Conservation (phyloP, 2,329 filamentous ascomycete genomes). For the Penicillium vulpinum region DNA sequence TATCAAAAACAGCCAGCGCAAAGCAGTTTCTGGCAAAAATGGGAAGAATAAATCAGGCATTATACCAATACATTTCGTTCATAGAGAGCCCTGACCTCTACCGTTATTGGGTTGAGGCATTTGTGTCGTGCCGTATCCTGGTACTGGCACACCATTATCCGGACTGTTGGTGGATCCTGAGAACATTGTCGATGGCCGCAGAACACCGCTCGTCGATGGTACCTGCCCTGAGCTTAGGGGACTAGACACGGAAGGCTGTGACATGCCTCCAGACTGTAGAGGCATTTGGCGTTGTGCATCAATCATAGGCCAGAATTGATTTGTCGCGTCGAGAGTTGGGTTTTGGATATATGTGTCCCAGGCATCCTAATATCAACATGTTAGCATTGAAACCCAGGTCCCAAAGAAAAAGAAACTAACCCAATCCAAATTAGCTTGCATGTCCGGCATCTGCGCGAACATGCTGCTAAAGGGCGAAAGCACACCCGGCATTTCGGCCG, state of each 20-base stretch:
- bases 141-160: conserved; percentile 15
- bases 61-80: neutral
- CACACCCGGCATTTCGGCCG: conserved; percentile 43
- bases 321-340: conserved; percentile 47
- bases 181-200: conserved; percentile 17
- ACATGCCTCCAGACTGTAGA: conserved; percentile 16
- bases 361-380: conserved; percentile 53
- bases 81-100: conserved; percentile 13
- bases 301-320: conserved; percentile 41
- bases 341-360: conserved; percentile 71
- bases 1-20: neutral
- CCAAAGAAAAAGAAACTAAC: conserved; percentile 45
- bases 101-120: conserved; percentile 16
- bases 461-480: conserved; percentile 54
- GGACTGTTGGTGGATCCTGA: conserved; percentile 15
- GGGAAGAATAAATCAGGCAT: neutral
- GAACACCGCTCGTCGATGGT: conserved; percentile 16
- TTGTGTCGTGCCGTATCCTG: conserved; percentile 13
- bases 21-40: neutral
- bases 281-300: conserved; percentile 33
- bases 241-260: conserved; percentile 20
- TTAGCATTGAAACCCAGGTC: conserved; percentile 21
- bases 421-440: conserved; percentile 62
- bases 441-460: conserved; percentile 58
- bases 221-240: conserved; percentile 26